These are phyloP conservation scores for Skeletonema tropicum DNA, from an alignment of 108 stramenopile genomes.

Conservation along the genomic window DNA sequence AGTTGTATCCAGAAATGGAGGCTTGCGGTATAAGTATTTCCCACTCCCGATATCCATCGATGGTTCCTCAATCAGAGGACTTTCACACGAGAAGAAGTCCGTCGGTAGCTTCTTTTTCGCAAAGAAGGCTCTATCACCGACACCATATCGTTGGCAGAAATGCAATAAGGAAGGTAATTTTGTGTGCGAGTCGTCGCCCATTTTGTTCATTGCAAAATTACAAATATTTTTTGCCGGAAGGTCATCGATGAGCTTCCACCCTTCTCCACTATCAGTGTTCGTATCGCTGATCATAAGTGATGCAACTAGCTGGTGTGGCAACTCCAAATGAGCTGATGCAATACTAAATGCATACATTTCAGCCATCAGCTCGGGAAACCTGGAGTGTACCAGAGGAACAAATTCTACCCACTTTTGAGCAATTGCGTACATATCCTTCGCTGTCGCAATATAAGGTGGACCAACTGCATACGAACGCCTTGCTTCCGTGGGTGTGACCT, in stretches of 20 bases:
- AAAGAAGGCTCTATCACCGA: constrained; percentile 48
- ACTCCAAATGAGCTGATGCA: constrained; percentile 67
- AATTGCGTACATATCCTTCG: constrained; percentile 44
- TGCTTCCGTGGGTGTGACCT: constrained; percentile 1
- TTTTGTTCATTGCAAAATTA: constrained; percentile 8
- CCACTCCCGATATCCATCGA: constrained; percentile 11
- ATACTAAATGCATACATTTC: constrained; percentile 85
- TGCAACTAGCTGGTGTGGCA: constrained; percentile 57
- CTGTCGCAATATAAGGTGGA: constrained; percentile 39
- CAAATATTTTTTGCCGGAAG: constrained; percentile 10
- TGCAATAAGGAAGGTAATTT: constrained; percentile 57
- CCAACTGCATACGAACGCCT: background rate
- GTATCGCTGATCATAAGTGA: constrained; percentile 62
- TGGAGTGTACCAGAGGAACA: constrained; percentile 18
- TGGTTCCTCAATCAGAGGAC: constrained; percentile 6
- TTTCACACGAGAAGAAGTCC: constrained; percentile 43
- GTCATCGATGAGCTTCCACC: constrained; percentile 21
- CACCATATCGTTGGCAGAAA: constrained; percentile 60
- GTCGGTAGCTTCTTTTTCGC: constrained; percentile 50
- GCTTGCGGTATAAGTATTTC: constrained; percentile 7
- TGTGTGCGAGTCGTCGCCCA: background rate
- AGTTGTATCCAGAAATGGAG: constrained; percentile 4
- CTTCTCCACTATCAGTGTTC: constrained; percentile 5
- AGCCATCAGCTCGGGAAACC: constrained; percentile 48
- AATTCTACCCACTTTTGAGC: constrained; percentile 38